These are phyloP conservation scores for Aspergillus oerlinghausenensis DNA, from an alignment of 2,329 filamentous ascomycete species.

Conservation along the genomic window DNA sequence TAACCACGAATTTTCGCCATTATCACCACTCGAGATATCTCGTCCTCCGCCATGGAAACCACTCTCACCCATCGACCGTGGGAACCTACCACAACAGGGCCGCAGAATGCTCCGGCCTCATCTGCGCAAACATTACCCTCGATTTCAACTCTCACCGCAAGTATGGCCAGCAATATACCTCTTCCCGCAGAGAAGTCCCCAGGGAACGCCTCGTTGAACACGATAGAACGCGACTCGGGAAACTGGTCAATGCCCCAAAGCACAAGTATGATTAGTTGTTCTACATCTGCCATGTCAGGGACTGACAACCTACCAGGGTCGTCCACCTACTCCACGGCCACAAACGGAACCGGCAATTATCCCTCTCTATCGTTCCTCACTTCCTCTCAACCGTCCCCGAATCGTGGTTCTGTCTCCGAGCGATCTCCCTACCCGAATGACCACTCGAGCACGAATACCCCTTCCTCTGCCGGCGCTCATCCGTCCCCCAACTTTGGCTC, in stretches of 20 bases:
- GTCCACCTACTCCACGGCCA: conserved; percentile 46
- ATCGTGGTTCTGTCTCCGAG: conserved; percentile 36
- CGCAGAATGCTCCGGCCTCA: conserved; percentile 31
- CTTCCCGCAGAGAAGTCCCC: conserved; percentile 39
- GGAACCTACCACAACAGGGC: conserved; percentile 35
- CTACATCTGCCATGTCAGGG: conserved; percentile 6
- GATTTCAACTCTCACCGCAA: conserved; percentile 45
- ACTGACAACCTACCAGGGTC: conserved; percentile 36
- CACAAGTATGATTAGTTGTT: conserved; percentile 43
- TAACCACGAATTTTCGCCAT: background rate
- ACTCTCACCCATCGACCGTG: conserved; percentile 41
- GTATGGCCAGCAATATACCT: conserved; percentile 30
- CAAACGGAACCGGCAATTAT: conserved; percentile 42
- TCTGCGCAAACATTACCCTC: conserved; percentile 43
- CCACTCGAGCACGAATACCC: conserved; percentile 28
- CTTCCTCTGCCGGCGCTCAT: conserved; percentile 36
- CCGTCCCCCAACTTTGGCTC: conserved; percentile 36
- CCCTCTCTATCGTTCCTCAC: conserved; percentile 41
- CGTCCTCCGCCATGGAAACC: conserved; percentile 33
- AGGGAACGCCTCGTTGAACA: conserved; percentile 40
- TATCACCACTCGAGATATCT: background rate
- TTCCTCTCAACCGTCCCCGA: conserved; percentile 44
- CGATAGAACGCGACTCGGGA: conserved; percentile 53
- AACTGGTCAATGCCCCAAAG: conserved; percentile 58
- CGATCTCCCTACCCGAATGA: conserved; percentile 41